phyloP scores from a whole-genome alignment of 805 yeast genomes.

The Cyberlindnera sargentensis region DNA sequence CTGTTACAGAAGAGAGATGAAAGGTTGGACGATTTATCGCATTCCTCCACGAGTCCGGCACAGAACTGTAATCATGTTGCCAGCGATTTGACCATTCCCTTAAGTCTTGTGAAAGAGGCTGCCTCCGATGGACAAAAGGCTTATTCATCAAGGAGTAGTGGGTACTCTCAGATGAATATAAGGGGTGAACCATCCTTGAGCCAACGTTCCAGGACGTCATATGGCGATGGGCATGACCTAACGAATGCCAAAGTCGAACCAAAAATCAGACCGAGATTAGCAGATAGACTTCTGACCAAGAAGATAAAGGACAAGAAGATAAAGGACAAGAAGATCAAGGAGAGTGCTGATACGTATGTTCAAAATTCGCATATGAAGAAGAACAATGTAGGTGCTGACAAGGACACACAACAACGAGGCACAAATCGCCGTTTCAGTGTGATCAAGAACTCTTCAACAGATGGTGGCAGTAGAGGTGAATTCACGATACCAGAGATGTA shows the following conservation, averaged over 20 bases:
- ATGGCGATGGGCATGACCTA: conserved; percentile 2
- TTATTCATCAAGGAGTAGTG: neutral
- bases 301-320: conserved; percentile 11
- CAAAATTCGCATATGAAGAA: conserved; percentile 3
- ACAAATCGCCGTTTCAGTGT: neutral
- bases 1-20: too few species aligned
- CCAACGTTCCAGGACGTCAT: neutral
- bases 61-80: neutral
- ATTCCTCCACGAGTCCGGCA: too few species aligned
- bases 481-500: neutral
- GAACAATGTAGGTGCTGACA: conserved; percentile 1
- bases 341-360: conserved; percentile 4
- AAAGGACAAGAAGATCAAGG: conserved; percentile 9
- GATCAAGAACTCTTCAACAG: neutral
- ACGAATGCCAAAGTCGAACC: conserved; percentile 8
- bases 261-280: conserved; percentile 9
- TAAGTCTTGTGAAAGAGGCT: conserved; percentile 5
- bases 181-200: neutral
- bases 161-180: neutral
- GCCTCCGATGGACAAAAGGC: neutral
- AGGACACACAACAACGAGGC: neutral
- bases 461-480: neutral
- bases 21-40: too few species aligned
- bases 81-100: conserved; percentile 10
- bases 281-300: conserved; percentile 15